Base-by-base conservation (phyloP, 805 yeast species). In the Ogataea chonburiensis region DNA sequence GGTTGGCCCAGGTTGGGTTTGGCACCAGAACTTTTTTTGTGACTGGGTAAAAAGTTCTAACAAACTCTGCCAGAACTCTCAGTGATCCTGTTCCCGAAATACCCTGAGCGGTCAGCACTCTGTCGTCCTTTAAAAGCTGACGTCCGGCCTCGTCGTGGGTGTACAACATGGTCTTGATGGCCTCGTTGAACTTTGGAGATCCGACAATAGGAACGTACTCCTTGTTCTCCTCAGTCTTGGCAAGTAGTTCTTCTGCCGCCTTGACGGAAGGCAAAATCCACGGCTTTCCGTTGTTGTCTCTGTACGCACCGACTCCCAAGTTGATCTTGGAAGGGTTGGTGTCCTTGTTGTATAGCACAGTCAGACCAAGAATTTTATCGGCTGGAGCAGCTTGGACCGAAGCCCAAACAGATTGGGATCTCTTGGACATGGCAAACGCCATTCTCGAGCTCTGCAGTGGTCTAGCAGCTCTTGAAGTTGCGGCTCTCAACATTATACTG, bases 1-100 rank as follows among this genome's bases (percentile, higher is more conserved):
- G 97, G 65, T 89, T 91, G 25, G 95, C 87, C 98, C 98, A 89
- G 11, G 96, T 84, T 37, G 96, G 96, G 54, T 78, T 74, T 33
- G 97, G 93, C 37, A 87, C 72, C 56, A 80, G 73, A 39, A 89
- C 73, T 49, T 73, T 68, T 46, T 74, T 63, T 42, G 40, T 30
- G 19, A 64, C 63, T 7, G 71, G 58, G 55, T 79, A 70, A 70
- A 82, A 84, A 43, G 73, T 66, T 47, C 63, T 63, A 52, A 89
- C 62, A 56, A 91, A 85, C 55, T 81, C 91, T 16, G 85, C 91
- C 32, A 88, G 78, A 24, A 91, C 80, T 49, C 94, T 79, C 44
- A 89, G 69, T 3, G 97, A 91, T 45, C 98, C 98, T 24, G 98
- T 91, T 46, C 98, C 98, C 24, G 95, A 83, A 44, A 91, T 71